Evolutionary conservation across 805 yeast species (phyloP), one percentile per base, ranked within the genome.

Genomic region (Ogataea corticis): DNA sequence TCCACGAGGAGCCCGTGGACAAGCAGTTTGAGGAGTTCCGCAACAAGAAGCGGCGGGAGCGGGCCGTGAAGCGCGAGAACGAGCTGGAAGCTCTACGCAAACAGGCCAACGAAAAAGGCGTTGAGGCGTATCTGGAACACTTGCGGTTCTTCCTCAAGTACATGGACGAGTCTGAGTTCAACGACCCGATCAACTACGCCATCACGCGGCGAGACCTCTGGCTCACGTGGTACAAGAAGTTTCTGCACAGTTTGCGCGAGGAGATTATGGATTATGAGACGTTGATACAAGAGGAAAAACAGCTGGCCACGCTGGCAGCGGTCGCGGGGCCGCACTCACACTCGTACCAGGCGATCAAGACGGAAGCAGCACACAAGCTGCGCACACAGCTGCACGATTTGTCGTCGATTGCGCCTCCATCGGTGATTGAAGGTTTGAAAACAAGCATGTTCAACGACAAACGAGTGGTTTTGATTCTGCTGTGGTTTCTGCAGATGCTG

Each of bases 101-200:
- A 25, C 34, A 54, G 27, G 33, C 57, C 11, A 48, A 44, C n/a
- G 57, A 54, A 25, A 52, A 48, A 34, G 53, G 57, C 4, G 41
- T 55, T 43, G 57, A 58, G 25, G 45, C 49, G 2, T 65, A 63
- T 39, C 38, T 64, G 13, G 66, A 63, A 11, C 64, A 58, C 38
- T 50, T 65, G 14, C 52, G 61, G 28, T 62, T 65, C 33, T 63
- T 65, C 40, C 30, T 58, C 29, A 58, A 63, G 35, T 63, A 61
- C 34, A 59, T 61, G 62, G 62, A 63, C 38, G 65, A 65, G n/a
- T 47, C 66, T 10, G 66, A 59, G 31, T 38, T 47, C 31, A 59
- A 62, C 41, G 70, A 65, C 42, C 59, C 66, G 0, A 38, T 65
- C n/a, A 51, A 50, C 19, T 63, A 58, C 44, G 66, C 70, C 7